Base-by-base conservation (phyloP, 2,329 filamentous ascomycete species). In the Gyromitra esculenta region DNA sequence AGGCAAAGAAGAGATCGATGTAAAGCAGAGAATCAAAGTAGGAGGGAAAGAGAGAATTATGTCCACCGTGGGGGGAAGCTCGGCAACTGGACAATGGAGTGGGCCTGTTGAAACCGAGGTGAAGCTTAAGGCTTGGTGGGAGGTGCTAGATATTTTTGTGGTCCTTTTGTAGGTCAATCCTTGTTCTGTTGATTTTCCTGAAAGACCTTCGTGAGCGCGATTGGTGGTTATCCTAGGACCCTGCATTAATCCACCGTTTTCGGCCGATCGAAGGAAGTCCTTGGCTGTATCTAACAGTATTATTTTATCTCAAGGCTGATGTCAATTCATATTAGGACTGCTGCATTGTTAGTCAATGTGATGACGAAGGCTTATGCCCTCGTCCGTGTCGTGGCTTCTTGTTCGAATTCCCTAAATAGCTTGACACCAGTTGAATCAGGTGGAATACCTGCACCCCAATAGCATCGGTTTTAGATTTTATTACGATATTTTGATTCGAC, bases 31-130 rank as follows among this genome's bases (percentile, higher is more conserved):
- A 52, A 52, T 70, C 15, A 77, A 60, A 35, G 62, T 78, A 35
- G 75, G 68, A 15, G 72, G 65, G 21, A 54, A 64, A 54, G 73
- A 77, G 64, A 54, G 59, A 52, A 70, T 25, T 7, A 54, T 76
- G 6, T 73, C 71, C 21, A 56, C 52, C 6, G 67, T 37, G 11
- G 77, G 77, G 13, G 75, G 77, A 60, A 75, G 54, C 41, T 77
- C 71, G 15, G 48, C 64, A 52, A 52, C 66, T 35, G 80, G 80
- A 1, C 80, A 80, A 3, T 79, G 78, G 77, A 77, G 80, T 15
- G 81, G 80, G 0, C 88, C 87, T 67, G 84, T 90, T 80, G 88
- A 90, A 82, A 90, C 89, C 0, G 84, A 88, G 79, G 87, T 90
- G 25, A 86, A 86, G 37, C 87, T 88, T 0, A 84, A 85, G 54